A percentile compares a stretch with the other conserved stretches of the same genome.
Evolutionary conservation across 331 rosid species (phyloP).

Genomic region (Malus hybrid): DNA sequence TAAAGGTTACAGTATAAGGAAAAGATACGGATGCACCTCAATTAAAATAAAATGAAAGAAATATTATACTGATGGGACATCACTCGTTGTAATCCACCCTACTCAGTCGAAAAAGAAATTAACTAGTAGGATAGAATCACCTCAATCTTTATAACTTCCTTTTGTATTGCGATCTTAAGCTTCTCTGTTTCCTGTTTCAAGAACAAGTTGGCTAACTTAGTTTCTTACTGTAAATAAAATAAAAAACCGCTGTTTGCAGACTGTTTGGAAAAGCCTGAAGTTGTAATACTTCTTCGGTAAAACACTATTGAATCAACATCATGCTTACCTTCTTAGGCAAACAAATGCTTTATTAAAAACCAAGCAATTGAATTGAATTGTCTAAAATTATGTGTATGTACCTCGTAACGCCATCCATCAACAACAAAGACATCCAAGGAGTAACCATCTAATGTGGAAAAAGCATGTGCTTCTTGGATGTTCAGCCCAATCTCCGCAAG

Average conservation of each 20-base stretch:
- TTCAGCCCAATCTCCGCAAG: constrained; percentile 95
- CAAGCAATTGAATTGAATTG: background rate
- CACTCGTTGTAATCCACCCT: background rate
- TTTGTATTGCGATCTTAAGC: constrained; percentile 62
- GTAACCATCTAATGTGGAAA: constrained; percentile 87
- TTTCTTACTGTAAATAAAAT: background rate
- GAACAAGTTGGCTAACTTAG: constrained; percentile 15
- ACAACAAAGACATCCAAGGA: constrained; percentile 98
- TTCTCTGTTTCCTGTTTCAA: constrained; percentile 73
- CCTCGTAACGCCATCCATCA: constrained; percentile 98
- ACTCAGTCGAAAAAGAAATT: background rate
- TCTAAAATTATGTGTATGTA: constrained; percentile 16
- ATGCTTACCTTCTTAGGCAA: background rate
- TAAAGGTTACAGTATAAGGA: background rate
- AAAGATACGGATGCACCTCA: background rate
- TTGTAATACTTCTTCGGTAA: background rate
- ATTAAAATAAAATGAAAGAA: background rate
- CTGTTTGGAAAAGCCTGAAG: background rate
- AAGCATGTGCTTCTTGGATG: constrained; percentile 98
- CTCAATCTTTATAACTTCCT: constrained; percentile 67
- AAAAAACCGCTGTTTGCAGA: background rate
- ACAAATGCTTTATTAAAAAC: background rate
- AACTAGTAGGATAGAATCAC: constrained; percentile 28
- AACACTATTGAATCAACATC: background rate
- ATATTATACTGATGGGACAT: background rate